Percentiles rank a stretch among this genome's conserved stretches.
Evolutionary conservation across 129 eudicot species (phyloP).

Genomic region (Flaveria brownii): DNA sequence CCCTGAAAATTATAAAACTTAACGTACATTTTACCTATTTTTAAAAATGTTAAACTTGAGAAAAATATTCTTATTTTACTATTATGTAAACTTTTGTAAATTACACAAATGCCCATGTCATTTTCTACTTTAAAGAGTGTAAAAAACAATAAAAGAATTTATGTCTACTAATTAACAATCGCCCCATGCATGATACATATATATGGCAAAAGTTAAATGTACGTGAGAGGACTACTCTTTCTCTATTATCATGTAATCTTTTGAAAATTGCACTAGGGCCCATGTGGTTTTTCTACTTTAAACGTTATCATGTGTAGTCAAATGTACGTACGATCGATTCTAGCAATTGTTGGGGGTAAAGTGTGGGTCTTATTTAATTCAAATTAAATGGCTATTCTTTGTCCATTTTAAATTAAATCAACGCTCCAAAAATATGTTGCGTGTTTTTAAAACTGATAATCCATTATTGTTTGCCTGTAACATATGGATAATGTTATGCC

Average conservation of each 20-base stretch:
- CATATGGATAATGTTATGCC: no score
- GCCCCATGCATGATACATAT: not conserved
- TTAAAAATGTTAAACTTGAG: slow-evolving; percentile 14
- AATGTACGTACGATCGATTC: not conserved
- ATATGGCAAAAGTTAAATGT: slow-evolving; percentile 9
- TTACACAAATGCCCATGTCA: slow-evolving; percentile 3
- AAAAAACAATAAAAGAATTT: not conserved
- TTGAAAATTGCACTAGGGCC: slow-evolving; percentile 9
- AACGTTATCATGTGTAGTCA: not conserved
- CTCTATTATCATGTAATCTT: not conserved
- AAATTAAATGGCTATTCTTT: not conserved
- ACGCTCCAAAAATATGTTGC: not conserved
- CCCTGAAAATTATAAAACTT: no score
- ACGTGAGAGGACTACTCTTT: not conserved
- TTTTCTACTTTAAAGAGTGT: not conserved
- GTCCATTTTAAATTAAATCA: not conserved
- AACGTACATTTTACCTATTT: no score
- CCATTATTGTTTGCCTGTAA: not conserved
- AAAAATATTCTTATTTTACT: not conserved
- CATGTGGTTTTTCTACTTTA: slow-evolving; percentile 15
- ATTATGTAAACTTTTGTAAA: slow-evolving; percentile 8
- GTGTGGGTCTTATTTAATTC: not conserved
- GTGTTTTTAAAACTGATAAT: no score
- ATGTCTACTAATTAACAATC: slow-evolving; percentile 1
- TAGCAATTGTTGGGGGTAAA: not conserved